Base-by-base conservation (phyloP, 2,329 filamentous ascomycete genomes). In the Aspergillus bombycis region DNA sequence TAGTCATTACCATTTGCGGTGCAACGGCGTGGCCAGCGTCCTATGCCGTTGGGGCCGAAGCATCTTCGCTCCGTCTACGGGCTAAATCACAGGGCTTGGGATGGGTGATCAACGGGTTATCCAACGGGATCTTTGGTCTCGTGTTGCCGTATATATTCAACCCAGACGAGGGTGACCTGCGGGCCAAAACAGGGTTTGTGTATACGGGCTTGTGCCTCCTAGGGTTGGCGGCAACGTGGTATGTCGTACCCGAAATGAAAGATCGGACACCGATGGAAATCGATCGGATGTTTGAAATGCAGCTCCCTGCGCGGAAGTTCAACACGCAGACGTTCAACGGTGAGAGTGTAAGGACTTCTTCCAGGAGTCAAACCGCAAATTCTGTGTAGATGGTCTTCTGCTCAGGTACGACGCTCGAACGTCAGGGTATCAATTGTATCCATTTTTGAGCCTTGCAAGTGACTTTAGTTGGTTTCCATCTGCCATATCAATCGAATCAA, bases 241-340 rank as follows among this genome's bases (percentile, higher is more conserved):
- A 79, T 12, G 75, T 77, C 41, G 74, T 87, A 0, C 85, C 86
- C 0, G 85, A 88, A 69, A 86, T 85, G 75, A 83, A 82, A 71
- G 82, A 81, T 4, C 72, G 82, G 23, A 81, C 73, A 1, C 74
- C 80, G 0, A 75, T 75, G 43, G 83, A 86, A 67, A 82, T 87
- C 62, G 84, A 86, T 70, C 34, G 60, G 5, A 74, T 78, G 74
- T 77, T 78, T 62, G 71, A 72, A 57, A 43, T 64, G n/a, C 61
- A 46, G 2, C 9, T 74, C 8, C 58, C 66, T 9, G 65, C 72
- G 19, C 64, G 69, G 23, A n/a, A 67, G 34, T 77, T 75, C 56
- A 68, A 61, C 50, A 23, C 58, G 4, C 75, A 73, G 74, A 45
- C n/a, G 11, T 41, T 21, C 11, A 12, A 5, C 19, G 28, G 48